Base-by-base conservation (phyloP, 202 grass and related monocot genomes). In the Eragrostis tef region DNA sequence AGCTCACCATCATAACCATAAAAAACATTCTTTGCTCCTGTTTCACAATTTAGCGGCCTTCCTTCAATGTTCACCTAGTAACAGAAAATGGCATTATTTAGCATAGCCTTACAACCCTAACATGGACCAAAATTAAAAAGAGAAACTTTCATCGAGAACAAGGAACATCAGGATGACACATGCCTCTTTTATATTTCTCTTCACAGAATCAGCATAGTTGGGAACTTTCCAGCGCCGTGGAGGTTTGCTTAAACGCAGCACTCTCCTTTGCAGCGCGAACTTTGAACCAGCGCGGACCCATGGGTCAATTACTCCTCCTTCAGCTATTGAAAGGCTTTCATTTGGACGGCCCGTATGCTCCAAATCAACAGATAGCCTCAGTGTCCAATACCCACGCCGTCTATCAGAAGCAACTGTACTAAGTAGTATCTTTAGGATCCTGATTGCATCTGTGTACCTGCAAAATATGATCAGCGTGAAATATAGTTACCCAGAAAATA, bases 361-460 rank as follows among this genome's bases (percentile, higher is more conserved):
- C 87, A 95, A 88, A 87, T 98, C 91, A 85, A 98, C 65, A 88
- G 90, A 98, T 82, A 98, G 74, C 78, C 92, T 93, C 64, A 93
- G 36, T 59, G 80, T 85, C 92, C 92, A 95, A 86, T 98, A 90
- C 71, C 96, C 92, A 79, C 92, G 88, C 29, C 77, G 83, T 74
- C 80, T 90, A 66, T 86, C 86, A 60, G 73, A 85, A 88, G 71
- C 34, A 60, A 89, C 71, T 82, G 75, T 93, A 68, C 70, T 80
- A 64, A 98, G 85, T 27, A 98, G 64, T 43, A 56, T 57, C 81
- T 90, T 93, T 26, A 98, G 93, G 79, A 90, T 88, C 56, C 83
- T 87, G 58, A 88, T 84, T 85, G 92, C 96, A 91, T 93, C 92
- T 87, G 85, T 79, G 81, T 98, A 95, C 90, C 96, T 98, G 78